Percentiles rank a stretch among this genome's conserved stretches.
Evolutionary conservation across 2,329 filamentous ascomycete genomes (phyloP).

Genomic region (Raffaelea albimanens): DNA sequence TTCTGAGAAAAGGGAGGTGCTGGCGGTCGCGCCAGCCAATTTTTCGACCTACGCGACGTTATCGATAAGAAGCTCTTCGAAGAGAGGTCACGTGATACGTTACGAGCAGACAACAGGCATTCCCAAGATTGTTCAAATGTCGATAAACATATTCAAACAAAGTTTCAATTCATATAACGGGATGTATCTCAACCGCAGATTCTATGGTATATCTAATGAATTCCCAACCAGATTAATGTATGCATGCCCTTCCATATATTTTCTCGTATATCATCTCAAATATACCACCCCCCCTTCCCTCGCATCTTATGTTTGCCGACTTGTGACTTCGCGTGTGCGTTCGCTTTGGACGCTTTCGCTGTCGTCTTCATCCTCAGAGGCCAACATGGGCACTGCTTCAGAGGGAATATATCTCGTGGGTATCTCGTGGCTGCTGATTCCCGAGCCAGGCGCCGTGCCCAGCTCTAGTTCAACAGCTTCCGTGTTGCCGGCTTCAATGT

Average conservation of each 20-base stretch:
- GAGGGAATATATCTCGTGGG: not conserved
- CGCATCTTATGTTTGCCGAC: too few relatives aligned
- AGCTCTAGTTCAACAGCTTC: not conserved
- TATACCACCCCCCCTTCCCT: too few relatives aligned
- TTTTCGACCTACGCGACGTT: slow-evolving; percentile 9
- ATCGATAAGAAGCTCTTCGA: slow-evolving; percentile 8
- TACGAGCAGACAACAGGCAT: not conserved
- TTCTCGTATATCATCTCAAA: too few relatives aligned
- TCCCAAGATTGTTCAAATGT: too few relatives aligned
- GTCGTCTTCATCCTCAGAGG: slow-evolving; percentile 15
- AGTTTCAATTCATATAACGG: too few relatives aligned
- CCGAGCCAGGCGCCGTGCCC: too few relatives aligned
- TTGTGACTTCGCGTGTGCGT: too few relatives aligned
- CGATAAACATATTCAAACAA: too few relatives aligned
- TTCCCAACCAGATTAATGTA: too few relatives aligned
- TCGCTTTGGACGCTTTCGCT: not conserved
- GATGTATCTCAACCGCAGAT: too few relatives aligned
- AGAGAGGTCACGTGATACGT: slow-evolving; percentile 3
- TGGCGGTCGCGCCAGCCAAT: slow-evolving; percentile 9
- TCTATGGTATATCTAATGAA: not conserved
- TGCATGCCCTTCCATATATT: not conserved
- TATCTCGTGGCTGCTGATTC: not conserved
- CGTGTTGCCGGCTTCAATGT: slow-evolving; percentile 23
- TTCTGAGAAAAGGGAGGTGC: slow-evolving; percentile 2
- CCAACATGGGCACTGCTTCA: slow-evolving; percentile 32